Evolutionary conservation across 129 eudicot genomes (phyloP).

Genomic region (Arctium lappa): DNA sequence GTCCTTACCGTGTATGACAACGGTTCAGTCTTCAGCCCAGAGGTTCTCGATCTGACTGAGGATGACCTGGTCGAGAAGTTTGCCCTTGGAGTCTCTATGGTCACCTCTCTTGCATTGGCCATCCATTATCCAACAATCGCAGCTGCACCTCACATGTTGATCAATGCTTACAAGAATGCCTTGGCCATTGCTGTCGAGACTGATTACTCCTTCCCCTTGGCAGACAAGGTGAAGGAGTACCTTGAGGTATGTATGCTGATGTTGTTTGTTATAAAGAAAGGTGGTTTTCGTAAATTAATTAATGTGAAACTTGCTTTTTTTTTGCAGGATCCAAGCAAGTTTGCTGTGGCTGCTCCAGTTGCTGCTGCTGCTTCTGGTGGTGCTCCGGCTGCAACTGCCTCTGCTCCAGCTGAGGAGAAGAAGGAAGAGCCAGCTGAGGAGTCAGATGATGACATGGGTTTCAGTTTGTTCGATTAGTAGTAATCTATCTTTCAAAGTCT

Average conservation of each 20-base stretch:
- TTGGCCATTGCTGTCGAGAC: constrained; percentile 75
- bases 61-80: constrained; percentile 74
- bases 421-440: constrained; percentile 71
- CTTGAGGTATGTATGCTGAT: constrained; percentile 43
- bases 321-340: constrained; percentile 84
- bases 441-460: constrained; percentile 73
- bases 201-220: constrained; percentile 64
- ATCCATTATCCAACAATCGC: constrained; percentile 77
- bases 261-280: background rate
- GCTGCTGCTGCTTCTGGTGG: constrained; percentile 29
- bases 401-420: constrained; percentile 58
- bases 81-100: constrained; percentile 70
- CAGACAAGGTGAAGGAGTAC: constrained; percentile 81
- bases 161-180: constrained; percentile 77
- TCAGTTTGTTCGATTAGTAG: constrained; percentile 61
- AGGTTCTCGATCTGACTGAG: constrained; percentile 70
- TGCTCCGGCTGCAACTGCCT: constrained; percentile 52
- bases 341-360: constrained; percentile 61
- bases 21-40: constrained; percentile 81
- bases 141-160: constrained; percentile 88
- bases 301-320: background rate
- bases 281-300: background rate
- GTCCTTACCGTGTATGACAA: constrained; percentile 59
- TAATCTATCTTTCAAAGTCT: background rate
- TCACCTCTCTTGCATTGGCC: constrained; percentile 58